Evolutionary conservation across 2,329 filamentous ascomycete genomes (phyloP), one percentile per base, ranked within the genome.

Genomic region (Trichoderma hamatum): DNA sequence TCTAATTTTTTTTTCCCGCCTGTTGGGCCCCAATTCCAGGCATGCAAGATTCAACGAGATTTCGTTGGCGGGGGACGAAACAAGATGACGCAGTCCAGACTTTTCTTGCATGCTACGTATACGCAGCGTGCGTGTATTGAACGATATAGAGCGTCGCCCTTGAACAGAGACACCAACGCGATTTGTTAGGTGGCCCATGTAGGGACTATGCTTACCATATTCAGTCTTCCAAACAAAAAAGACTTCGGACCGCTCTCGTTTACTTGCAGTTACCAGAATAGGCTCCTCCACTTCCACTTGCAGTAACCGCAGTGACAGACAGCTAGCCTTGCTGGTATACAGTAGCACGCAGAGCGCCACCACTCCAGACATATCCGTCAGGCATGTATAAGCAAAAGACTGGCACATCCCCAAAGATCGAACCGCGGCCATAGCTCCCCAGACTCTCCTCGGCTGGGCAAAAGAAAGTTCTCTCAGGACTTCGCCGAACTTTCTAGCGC

Each of bases 401-500:
- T 1, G 5, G 16, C 39, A 49, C 26, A 32, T 32, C 30, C 36
- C 34, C 62, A 46, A 49, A 49, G 34, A 52, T 56, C 51, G 51
- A 55, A 56, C 28, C 36, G 36, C n/a, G 62, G 62, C 62, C 55
- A 49, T 32, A 55, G 49, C 62, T 65, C 36, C 34, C 36, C 26
- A 39, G 39, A 43, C 39, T n/a, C 16, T 10, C 21, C 28, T 55
- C 51, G 46, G 60, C 21, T 65, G 24, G 26, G 28, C 19, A 32
- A 34, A 49, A 32, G 46, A 26, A n/a, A 19, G 16, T 36, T 58
- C 63, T 32, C 16, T 32, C 36, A 46, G 52, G 51, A 43, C 63
- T 66, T 66, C 63, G 52, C 63, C 63, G 52, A 66, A 32, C 63
- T 46, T 43, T 66, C 63, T 49, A 66, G 63, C 61, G 54, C 46